A percentile compares a stretch with the other conserved stretches of the same genome.
Evolutionary conservation across 306 rosid genomes (phyloP).

Genomic region (Calophaca sinica): DNA sequence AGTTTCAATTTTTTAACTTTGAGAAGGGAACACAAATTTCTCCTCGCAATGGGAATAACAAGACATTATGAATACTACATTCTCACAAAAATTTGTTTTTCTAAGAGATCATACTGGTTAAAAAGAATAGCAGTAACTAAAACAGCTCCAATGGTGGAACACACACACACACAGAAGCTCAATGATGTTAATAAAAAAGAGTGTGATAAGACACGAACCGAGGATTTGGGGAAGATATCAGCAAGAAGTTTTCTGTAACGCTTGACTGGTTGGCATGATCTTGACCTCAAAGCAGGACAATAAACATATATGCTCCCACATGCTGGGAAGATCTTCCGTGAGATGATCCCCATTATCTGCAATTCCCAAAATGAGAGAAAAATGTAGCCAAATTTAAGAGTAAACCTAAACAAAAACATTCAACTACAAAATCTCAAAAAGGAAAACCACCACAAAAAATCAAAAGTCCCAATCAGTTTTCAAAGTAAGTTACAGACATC

Average conservation of each 20-base stretch:
- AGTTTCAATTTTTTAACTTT: constrained; percentile 30
- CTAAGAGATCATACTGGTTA: constrained; percentile 10
- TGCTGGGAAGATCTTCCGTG: constrained; percentile 93
- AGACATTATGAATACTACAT: not conserved
- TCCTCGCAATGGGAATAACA: not conserved
- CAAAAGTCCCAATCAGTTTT: constrained; percentile 6
- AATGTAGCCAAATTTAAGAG: constrained; percentile 22
- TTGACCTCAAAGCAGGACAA: constrained; percentile 96
- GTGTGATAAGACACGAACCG: constrained; percentile 52
- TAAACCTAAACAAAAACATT: constrained; percentile 32
- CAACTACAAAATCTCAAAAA: constrained; percentile 24
- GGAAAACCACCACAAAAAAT: constrained; percentile 19
- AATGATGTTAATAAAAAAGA: not conserved
- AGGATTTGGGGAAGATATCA: constrained; percentile 91
- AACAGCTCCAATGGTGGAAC: constrained; percentile 9
- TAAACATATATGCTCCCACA: constrained; percentile 96
- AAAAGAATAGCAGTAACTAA: constrained; percentile 9
- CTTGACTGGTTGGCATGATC: constrained; percentile 95
- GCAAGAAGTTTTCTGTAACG: constrained; percentile 90
- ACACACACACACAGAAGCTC: not conserved
- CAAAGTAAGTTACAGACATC: not conserved
- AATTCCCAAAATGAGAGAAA: constrained; percentile 32
- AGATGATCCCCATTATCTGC: constrained; percentile 89
- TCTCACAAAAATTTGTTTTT: not conserved
- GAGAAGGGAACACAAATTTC: not conserved